Evolutionary conservation across 192 early-diverging fungal genomes (phyloP), one percentile per base, ranked within the genome.

Genomic region (Backusella parvicylindrica): DNA sequence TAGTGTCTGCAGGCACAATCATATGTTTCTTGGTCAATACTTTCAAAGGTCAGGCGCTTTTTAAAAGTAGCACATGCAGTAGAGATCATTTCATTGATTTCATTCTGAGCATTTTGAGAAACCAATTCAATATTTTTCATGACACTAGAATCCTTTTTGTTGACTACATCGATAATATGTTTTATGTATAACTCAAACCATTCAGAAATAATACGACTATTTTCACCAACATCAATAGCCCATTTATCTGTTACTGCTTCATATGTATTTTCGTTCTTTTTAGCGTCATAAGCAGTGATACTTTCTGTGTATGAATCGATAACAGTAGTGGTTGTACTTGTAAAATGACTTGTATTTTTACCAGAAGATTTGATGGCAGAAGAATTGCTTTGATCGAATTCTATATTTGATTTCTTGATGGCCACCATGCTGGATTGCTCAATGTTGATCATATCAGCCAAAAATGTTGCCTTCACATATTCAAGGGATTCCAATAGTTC

Each of bases 171-270:
- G 11, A 15, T 28, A 9, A 72, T 7, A 3, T 18, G 28, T 0
- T 37, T 23, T 11, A 53, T 72, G 38, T 63, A 50, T 3, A 36
- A 32, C 0, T 72, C 26, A 28, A 72, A 63, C 71, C 71, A 72
- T 40, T 72, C 33, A 37, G 35, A 49, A 6, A 72, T 38, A 6
- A 72, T n/a, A 60, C n/a, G 32, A 26, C 32, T 53, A 9, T 72
- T 72, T 7, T 72, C 71, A 7, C 60, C 6, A n/a, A 72, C 71
- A 72, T 72, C 71, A 60, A 72, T 35, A 63, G 50, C 12, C 71
- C 49, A 72, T 43, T 11, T 43, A 26, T 37, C 65, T 18, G 15
- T 23, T 30, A 16, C 33, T 21, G 35, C n/a, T 16, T 32, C 18
- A n/a, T 67, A 7, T 16, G 21, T 38, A 1, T n/a, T n/a, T 37